phyloP scores from a whole-genome alignment of 495 filamentous ascomycete genomes.

The Mycothermus thermophilus region DNA sequence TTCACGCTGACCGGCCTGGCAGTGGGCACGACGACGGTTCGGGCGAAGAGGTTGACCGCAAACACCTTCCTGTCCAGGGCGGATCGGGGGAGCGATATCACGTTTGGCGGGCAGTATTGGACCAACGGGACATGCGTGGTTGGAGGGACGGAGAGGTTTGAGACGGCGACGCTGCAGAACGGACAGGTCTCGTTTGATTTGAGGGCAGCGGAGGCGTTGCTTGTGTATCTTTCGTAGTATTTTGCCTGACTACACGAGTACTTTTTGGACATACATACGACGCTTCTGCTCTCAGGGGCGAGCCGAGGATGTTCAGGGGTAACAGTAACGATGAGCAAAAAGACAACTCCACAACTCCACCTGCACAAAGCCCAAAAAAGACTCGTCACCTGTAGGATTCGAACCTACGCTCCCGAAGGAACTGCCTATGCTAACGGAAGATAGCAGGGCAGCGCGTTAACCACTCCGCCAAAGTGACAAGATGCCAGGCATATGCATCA shows the following conservation, averaged over 20 bases:
- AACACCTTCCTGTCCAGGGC: constrained; percentile 34
- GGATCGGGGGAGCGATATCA: constrained; percentile 33
- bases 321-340: no score
- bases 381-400: constrained; percentile 21
- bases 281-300: no score
- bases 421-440: constrained; percentile 13
- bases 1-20: constrained; percentile 35
- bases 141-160: constrained; percentile 29
- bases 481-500: no score
- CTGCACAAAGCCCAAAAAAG: no score
- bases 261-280: no score
- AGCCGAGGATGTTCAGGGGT: no score
- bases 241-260: no score
- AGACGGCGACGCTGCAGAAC: constrained; percentile 25
- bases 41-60: constrained; percentile 41
- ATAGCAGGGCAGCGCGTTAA: constrained; percentile 22
- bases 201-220: constrained; percentile 40
- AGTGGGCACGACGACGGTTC: constrained; percentile 17
- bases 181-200: constrained; percentile 35
- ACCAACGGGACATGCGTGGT: constrained; percentile 38
- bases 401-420: constrained; percentile 21
- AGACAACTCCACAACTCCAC: no score
- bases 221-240: constrained; percentile 38
- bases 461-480: constrained; percentile 19
- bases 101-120: constrained; percentile 41